phyloP scores from a whole-genome alignment of 768 basidiomycete genomes.

The Mycena latifolia region DNA sequence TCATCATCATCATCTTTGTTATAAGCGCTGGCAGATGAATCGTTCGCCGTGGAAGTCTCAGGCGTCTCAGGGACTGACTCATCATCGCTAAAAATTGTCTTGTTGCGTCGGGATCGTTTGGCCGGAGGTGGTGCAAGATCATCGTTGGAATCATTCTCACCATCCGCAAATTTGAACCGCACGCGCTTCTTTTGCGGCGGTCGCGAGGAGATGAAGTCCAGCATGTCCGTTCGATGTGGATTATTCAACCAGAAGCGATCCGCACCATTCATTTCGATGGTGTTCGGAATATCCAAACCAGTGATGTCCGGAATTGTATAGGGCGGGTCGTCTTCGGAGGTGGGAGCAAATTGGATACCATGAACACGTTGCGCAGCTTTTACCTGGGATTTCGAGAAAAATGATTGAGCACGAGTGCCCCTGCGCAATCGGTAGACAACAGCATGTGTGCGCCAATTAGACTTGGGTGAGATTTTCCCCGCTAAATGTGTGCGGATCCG shows the following conservation, averaged over 20 bases:
- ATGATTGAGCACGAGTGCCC: background rate
- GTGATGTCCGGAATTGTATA: background rate
- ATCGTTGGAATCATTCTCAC: no score
- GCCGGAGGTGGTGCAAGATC: no score
- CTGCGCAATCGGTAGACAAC: background rate
- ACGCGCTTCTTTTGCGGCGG: background rate
- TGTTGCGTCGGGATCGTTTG: no score
- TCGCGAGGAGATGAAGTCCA: background rate
- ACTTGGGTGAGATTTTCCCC: background rate
- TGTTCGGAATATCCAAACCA: background rate
- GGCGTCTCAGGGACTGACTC: no score
- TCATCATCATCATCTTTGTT: background rate
- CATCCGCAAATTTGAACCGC: background rate
- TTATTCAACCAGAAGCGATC: background rate
- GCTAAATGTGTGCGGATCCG: background rate
- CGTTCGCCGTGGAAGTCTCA: no score
- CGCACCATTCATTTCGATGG: background rate
- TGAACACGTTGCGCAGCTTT: background rate
- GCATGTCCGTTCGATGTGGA: background rate
- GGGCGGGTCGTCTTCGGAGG: no score
- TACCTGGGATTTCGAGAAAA: conserved; percentile 1
- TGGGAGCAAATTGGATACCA: background rate
- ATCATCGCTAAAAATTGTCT: no score
- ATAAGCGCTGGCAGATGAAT: no score
- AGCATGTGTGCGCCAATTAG: background rate